A percentile compares a stretch with the other conserved stretches of the same genome.
Conservation (phyloP, 1,284 basidiomycete genomes). For the Trichosporon sp. region DNA sequence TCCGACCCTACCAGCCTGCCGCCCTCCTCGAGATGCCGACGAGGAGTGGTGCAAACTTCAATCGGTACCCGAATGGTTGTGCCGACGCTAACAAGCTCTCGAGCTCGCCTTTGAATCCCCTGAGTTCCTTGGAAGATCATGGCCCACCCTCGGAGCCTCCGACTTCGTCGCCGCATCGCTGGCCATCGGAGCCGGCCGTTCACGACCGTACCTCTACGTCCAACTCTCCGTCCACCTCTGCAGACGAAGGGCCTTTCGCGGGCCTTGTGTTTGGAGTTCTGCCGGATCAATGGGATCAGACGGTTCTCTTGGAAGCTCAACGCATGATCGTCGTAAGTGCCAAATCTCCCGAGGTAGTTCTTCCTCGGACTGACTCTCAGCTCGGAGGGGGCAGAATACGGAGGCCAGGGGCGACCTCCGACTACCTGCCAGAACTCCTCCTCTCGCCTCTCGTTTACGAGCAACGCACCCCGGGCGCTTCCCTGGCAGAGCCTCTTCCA, state of each 20-base stretch:
- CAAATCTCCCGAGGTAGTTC: neutral
- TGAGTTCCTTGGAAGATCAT: neutral
- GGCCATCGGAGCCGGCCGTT: neutral
- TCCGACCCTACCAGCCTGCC: no score
- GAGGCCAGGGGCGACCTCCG: neutral
- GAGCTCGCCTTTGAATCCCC: neutral
- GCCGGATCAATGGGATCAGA: neutral
- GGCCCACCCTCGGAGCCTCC: neutral
- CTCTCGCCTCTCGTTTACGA: neutral
- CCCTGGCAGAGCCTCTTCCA: neutral
- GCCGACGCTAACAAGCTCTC: neutral
- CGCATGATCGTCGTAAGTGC: neutral
- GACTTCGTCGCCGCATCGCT: neutral
- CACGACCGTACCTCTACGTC: neutral
- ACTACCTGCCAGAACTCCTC: neutral
- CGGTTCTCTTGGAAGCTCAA: neutral
- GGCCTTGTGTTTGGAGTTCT: neutral
- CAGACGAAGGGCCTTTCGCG: neutral
- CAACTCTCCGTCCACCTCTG: neutral
- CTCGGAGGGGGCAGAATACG: neutral
- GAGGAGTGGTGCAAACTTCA: neutral
- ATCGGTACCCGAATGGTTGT: neutral
- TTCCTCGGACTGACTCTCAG: neutral
- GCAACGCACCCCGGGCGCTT: neutral
- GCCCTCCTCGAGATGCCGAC: neutral